A percentile compares a stretch with the other conserved stretches of the same genome.
phyloP scores from a whole-genome alignment of 371 early-diverging fungal species.

The Fennellomyces sp. region DNA sequence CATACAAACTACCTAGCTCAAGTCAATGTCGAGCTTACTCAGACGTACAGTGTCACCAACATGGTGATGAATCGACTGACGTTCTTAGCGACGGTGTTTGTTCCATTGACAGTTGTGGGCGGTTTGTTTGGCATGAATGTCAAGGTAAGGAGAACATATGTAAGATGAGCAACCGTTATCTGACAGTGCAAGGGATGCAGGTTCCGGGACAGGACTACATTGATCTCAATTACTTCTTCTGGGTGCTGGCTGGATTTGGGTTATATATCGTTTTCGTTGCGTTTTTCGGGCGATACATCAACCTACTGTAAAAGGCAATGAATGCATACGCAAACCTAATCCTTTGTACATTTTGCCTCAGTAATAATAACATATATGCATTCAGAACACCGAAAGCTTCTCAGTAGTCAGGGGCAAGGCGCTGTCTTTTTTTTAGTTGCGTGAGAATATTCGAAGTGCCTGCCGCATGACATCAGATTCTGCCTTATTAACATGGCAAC shows the following conservation, averaged over 20 bases:
- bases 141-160: slow-evolving; percentile 10
- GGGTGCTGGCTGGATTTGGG: slow-evolving; percentile 66
- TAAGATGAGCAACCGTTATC: neutral
- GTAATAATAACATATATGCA: neutral
- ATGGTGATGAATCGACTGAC: slow-evolving; percentile 80
- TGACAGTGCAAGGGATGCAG: slow-evolving; percentile 9
- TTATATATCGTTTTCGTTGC: slow-evolving; percentile 22
- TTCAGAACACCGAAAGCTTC: neutral
- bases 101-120: slow-evolving; percentile 90
- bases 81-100: slow-evolving; percentile 70
- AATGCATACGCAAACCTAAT: neutral
- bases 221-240: slow-evolving; percentile 71
- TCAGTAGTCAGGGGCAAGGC: too few species aligned
- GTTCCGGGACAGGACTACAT: slow-evolving; percentile 75
- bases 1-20: slow-evolving; percentile 87
- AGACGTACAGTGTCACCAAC: slow-evolving; percentile 78
- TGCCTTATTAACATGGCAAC: too few species aligned
- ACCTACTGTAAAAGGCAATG: neutral
- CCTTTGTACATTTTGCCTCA: too few species aligned
- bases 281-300: slow-evolving; percentile 28
- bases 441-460: too few species aligned
- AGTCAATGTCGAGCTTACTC: slow-evolving; percentile 79
- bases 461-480: too few species aligned
- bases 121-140: slow-evolving; percentile 70
- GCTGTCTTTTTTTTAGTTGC: too few species aligned